Evolutionary conservation across 495 filamentous ascomycete species (phyloP), one percentile per base, ranked within the genome.

Genomic region (Pseudotulostoma volvatum): DNA sequence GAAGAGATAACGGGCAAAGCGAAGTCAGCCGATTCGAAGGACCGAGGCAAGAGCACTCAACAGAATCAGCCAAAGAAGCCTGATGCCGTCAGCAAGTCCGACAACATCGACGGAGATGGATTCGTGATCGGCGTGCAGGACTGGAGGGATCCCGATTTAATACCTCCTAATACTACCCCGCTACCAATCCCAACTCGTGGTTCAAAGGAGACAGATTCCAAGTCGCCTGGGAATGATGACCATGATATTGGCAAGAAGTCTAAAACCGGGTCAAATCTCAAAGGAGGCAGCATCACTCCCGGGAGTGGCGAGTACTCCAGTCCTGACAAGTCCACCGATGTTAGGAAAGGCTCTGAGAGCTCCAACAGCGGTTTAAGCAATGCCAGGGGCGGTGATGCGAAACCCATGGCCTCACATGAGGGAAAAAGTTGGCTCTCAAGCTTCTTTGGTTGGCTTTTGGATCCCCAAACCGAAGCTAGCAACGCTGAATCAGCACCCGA

Each of bases 91-190:
- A 8, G 34, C 33, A 28, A 40, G 14, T 33, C 48, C 9, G 50
- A 49, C 20, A 38, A 40, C 30, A 52, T 45, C 20, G 54, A 66
- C 31, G 66, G 60, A 5, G 83, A 87, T 57, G 76, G 71, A 38
- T 93, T 92, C 54, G 73, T 83, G n/a, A 93, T 92, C 52, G 85
- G 85, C 2, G 77, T 92, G 9, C 84, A 93, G 44, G 85, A 93
- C 47, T 93, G 85, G 85, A 75, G 84, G 40, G 85, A 93, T 50
- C 80, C 83, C 3, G 84, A 92, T 50, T 61, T 92, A 13, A 68
- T 84, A 34, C 51, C 55, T 20, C 43, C 57, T 7, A 60, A 58
- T 33, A 51, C 43, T 36, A 60, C 54, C 15, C 14, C 33, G 31
- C 41, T 14, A 18, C 37, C 17, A 34, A 40, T 23, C 37, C 47